Conservation (phyloP, 495 filamentous ascomycete species). For the Tuber borchii region DNA sequence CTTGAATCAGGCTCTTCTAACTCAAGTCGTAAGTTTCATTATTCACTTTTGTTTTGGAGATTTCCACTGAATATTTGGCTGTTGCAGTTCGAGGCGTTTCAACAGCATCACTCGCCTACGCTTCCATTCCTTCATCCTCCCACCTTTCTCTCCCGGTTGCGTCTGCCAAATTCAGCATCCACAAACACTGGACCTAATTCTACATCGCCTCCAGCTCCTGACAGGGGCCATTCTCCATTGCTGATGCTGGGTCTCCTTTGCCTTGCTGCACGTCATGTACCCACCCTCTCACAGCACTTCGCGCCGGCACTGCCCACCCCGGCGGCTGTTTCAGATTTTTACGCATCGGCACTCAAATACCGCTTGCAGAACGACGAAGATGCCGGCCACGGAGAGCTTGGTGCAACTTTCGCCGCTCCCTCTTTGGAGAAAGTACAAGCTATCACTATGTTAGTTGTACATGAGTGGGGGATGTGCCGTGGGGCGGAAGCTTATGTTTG, state of each 20-base stretch:
- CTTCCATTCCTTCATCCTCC: slow-evolving; percentile 77
- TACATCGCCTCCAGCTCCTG: slow-evolving; percentile 30
- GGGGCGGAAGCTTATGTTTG: slow-evolving; percentile 72
- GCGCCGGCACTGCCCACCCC: slow-evolving; percentile 52
- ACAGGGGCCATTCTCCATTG: slow-evolving; percentile 49
- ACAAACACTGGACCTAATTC: slow-evolving; percentile 20
- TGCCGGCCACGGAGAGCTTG: slow-evolving; percentile 46
- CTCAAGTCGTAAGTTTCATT: slow-evolving; percentile 43
- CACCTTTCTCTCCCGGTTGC: slow-evolving; percentile 60
- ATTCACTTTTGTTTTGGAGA: slow-evolving; percentile 4
- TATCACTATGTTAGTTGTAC: slow-evolving; percentile 72
- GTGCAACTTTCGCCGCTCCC: slow-evolving; percentile 51
- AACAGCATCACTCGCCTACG: slow-evolving; percentile 73
- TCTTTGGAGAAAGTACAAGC: slow-evolving; percentile 69
- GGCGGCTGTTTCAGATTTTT: slow-evolving; percentile 67
- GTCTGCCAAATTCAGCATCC: slow-evolving; percentile 42
- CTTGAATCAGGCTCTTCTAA: slow-evolving; percentile 42
- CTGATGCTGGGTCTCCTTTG: slow-evolving; percentile 71
- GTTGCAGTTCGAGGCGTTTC: slow-evolving; percentile 66
- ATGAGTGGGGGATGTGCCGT: slow-evolving; percentile 73
- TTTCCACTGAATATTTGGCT: slow-evolving; percentile 19
- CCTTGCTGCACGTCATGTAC: slow-evolving; percentile 71
- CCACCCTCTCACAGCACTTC: slow-evolving; percentile 60
- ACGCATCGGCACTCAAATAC: slow-evolving; percentile 59
- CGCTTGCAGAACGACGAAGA: slow-evolving; percentile 38